These are phyloP conservation scores for Monilinia polystroma DNA, from an alignment of 2,329 filamentous ascomycete species.

Conservation along the genomic window DNA sequence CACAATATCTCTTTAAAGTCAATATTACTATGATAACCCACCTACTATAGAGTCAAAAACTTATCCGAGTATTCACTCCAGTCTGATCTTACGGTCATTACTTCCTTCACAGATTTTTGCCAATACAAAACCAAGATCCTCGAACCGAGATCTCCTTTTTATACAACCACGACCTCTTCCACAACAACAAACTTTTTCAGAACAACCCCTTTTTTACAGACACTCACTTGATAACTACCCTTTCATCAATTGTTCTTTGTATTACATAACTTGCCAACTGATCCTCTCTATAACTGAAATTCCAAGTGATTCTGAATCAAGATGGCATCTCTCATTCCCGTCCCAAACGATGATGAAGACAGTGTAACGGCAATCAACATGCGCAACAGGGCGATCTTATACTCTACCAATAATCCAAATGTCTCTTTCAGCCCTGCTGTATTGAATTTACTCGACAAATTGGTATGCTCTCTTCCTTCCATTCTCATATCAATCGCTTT, in stretches of 20 bases:
- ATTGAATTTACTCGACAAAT: background rate
- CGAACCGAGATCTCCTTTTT: constrained; percentile 15
- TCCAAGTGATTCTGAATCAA: background rate
- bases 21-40: too few species aligned
- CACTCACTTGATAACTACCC: background rate
- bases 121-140: background rate
- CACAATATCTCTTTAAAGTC: too few species aligned
- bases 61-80: background rate
- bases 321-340: background rate
- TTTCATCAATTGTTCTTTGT: background rate
- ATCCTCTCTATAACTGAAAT: background rate
- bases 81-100: too few species aligned
- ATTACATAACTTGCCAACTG: background rate
- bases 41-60: background rate
- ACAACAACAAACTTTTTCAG: background rate
- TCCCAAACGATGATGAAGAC: background rate
- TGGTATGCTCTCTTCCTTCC: background rate
- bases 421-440: background rate
- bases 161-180: background rate
- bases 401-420: background rate
- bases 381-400: background rate
- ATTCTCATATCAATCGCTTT: too few species aligned
- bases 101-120: background rate
- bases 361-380: constrained; percentile 2
- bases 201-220: background rate